Conservation (phyloP, 2,329 filamentous ascomycete genomes). For the Colletotrichum truncatum region DNA sequence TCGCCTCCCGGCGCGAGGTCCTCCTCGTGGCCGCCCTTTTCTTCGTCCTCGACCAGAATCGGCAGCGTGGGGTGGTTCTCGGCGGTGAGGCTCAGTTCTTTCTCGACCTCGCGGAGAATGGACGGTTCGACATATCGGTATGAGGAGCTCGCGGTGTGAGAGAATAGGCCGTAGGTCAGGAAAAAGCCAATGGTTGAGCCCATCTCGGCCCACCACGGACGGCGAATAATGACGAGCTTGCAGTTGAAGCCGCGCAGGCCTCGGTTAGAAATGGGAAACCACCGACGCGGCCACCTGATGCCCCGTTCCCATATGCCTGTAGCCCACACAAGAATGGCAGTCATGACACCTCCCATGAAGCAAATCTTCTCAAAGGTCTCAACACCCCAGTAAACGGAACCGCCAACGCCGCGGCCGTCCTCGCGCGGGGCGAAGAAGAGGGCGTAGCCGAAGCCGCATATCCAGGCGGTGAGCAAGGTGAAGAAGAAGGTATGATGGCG, state of each 20-base stretch:
- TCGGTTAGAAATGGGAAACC: slow-evolving; percentile 89
- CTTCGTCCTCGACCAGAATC: slow-evolving; percentile 62
- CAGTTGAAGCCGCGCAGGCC: slow-evolving; percentile 93
- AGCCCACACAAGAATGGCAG: slow-evolving; percentile 86
- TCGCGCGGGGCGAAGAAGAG: slow-evolving; percentile 96
- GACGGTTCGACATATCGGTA: slow-evolving; percentile 81
- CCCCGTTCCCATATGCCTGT: slow-evolving; percentile 97
- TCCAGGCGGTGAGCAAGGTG: slow-evolving; percentile 81
- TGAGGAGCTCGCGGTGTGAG: slow-evolving; percentile 71
- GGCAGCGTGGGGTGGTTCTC: slow-evolving; percentile 53
- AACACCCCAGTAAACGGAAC: slow-evolving; percentile 95
- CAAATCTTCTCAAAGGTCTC: slow-evolving; percentile 91
- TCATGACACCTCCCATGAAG: slow-evolving; percentile 90
- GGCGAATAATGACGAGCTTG: slow-evolving; percentile 90
- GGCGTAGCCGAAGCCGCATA: slow-evolving; percentile 85
- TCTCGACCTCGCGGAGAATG: slow-evolving; percentile 68
- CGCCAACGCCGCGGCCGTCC: slow-evolving; percentile 89
- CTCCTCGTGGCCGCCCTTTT: slow-evolving; percentile 80
- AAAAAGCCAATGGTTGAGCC: slow-evolving; percentile 79
- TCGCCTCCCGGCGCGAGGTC: slow-evolving; percentile 91
- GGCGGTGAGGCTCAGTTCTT: slow-evolving; percentile 59
- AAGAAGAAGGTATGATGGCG: slow-evolving; percentile 95
- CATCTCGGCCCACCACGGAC: slow-evolving; percentile 83
- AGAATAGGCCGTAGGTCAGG: slow-evolving; percentile 79
- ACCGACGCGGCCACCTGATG: slow-evolving; percentile 91